These are phyloP conservation scores for Suillus ampliporus DNA, from an alignment of 768 basidiomycete species.

Conservation along the genomic window DNA sequence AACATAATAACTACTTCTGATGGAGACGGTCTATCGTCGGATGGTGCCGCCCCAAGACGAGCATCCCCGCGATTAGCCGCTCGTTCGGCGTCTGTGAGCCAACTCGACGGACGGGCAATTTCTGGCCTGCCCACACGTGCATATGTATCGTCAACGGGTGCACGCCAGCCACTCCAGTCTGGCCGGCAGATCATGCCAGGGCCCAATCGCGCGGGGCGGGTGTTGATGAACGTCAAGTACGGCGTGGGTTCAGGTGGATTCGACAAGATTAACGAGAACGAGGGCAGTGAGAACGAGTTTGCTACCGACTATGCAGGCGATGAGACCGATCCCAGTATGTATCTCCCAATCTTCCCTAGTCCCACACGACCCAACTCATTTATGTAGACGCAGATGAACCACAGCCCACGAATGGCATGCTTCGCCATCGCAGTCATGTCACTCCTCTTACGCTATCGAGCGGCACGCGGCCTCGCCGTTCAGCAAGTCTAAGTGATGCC, in stretches of 20 bases:
- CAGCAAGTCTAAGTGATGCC: slow-evolving; percentile 80
- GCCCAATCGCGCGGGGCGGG: slow-evolving; percentile 53
- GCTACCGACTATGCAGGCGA: slow-evolving; percentile 36
- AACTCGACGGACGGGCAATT: slow-evolving; percentile 41
- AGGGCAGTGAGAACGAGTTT: slow-evolving; percentile 47
- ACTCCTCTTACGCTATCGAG: slow-evolving; percentile 43
- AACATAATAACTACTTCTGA: slow-evolving; percentile 38
- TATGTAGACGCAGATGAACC: slow-evolving; percentile 37
- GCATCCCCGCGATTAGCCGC: slow-evolving; percentile 33
- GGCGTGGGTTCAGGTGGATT: slow-evolving; percentile 38
- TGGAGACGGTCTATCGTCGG: slow-evolving; percentile 31
- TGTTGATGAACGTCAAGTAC: slow-evolving; percentile 48
- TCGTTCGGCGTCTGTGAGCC: slow-evolving; percentile 39
- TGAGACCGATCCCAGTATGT: slow-evolving; percentile 49
- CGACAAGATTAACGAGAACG: slow-evolving; percentile 56
- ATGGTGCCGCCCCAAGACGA: slow-evolving; percentile 26
- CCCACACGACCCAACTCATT: slow-evolving; percentile 30
- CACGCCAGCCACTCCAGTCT: slow-evolving; percentile 44
- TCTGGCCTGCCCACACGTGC: slow-evolving; percentile 39
- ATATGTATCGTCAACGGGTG: slow-evolving; percentile 32
- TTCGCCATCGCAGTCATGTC: slow-evolving; percentile 35
- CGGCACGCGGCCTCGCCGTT: slow-evolving; percentile 66
- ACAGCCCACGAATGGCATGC: slow-evolving; percentile 28
- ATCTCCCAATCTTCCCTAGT: slow-evolving; percentile 15
- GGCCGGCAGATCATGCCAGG: slow-evolving; percentile 50